These are phyloP conservation scores for Tolypocladium pustulatum DNA, from an alignment of 2,329 filamentous ascomycete species.

Conservation along the genomic window DNA sequence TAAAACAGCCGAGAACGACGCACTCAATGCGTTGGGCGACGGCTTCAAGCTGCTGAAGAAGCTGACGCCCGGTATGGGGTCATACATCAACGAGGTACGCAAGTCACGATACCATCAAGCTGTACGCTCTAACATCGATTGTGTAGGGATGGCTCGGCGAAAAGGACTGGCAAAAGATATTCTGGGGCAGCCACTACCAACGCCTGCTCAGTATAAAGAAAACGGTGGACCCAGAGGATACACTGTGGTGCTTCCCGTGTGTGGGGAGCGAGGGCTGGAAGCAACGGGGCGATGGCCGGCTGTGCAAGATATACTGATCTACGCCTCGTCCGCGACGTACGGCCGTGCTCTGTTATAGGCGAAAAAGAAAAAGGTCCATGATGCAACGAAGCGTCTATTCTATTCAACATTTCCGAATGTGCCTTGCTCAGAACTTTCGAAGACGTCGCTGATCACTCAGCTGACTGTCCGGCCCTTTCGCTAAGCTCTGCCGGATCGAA, in stretches of 20 bases:
- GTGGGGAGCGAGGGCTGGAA: constrained; percentile 34
- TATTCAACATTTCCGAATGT: too few species aligned
- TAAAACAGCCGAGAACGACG: constrained; percentile 13
- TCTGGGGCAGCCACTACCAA: constrained; percentile 35
- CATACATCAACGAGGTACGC: constrained; percentile 35
- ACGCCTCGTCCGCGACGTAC: not conserved
- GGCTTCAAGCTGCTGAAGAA: constrained; percentile 24
- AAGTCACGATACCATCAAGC: not conserved
- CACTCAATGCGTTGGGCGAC: constrained; percentile 14
- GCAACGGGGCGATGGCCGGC: constrained; percentile 10
- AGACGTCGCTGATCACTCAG: too few species aligned
- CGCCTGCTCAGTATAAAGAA: constrained; percentile 33
- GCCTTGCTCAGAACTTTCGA: too few species aligned
- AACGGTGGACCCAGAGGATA: constrained; percentile 31
- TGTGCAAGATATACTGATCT: constrained; percentile 10
- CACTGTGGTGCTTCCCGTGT: constrained; percentile 38
- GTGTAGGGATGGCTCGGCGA: constrained; percentile 24
- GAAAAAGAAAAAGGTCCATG: too few species aligned
- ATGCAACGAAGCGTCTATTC: too few species aligned
- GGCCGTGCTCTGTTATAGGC: too few species aligned
- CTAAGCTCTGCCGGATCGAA: too few species aligned
- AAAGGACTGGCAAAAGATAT: constrained; percentile 25
- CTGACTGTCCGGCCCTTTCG: too few species aligned
- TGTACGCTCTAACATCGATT: fast-evolving
- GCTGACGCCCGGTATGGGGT: constrained; percentile 28